Conservation (phyloP, 345 rosid genomes). For the Carallia brachiata region DNA sequence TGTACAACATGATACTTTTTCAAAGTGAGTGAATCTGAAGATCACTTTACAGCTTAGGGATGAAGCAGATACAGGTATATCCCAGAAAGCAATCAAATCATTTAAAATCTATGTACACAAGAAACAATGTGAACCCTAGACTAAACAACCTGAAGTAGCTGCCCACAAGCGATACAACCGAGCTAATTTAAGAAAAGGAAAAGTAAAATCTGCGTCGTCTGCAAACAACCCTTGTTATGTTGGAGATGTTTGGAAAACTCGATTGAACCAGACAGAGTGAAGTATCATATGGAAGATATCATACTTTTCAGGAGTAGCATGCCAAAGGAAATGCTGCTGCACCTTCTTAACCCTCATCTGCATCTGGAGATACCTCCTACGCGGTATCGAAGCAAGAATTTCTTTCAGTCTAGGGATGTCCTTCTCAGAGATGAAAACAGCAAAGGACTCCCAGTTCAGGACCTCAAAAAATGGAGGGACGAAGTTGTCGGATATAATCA, state of each 20-base stretch:
- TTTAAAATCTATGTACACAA: constrained; percentile 5
- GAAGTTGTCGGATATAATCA: constrained; percentile 85
- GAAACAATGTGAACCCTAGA: background rate
- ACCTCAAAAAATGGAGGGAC: constrained; percentile 86
- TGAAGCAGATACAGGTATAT: too few relatives aligned
- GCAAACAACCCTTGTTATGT: background rate
- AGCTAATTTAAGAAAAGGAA: background rate
- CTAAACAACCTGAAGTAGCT: too few relatives aligned
- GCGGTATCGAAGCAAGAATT: constrained; percentile 63
- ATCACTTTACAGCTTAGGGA: too few relatives aligned
- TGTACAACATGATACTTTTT: too few relatives aligned
- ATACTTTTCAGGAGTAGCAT: constrained; percentile 65
- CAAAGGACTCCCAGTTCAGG: constrained; percentile 88
- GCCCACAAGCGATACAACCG: too few relatives aligned
- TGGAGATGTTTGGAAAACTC: constrained; percentile 60
- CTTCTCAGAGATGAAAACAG: constrained; percentile 77
- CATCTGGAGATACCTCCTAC: constrained; percentile 52
- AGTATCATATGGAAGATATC: constrained; percentile 94
- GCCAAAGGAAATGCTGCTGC: constrained; percentile 96
- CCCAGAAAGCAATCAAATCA: too few relatives aligned
- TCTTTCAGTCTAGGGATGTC: constrained; percentile 80
- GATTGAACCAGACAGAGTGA: constrained; percentile 83
- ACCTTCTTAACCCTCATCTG: constrained; percentile 79
- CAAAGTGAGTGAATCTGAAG: too few relatives aligned
- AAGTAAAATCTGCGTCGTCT: background rate